phyloP scores from a whole-genome alignment of 441 rosid genomes.

The Erodium moschatum region DNA sequence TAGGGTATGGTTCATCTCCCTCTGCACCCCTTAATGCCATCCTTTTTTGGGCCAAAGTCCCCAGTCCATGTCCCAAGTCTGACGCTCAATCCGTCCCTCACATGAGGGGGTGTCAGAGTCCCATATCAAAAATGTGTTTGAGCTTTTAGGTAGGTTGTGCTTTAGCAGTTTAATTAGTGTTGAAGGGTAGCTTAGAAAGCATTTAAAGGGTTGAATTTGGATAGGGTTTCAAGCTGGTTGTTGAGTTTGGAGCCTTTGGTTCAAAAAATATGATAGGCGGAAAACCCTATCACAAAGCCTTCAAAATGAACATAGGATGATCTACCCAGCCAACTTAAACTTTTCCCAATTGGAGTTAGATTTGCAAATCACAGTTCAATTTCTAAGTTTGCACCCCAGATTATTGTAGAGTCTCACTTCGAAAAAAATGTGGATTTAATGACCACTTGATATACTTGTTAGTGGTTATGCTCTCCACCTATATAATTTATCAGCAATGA shows the following conservation, averaged over 20 bases:
- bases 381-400: background rate
- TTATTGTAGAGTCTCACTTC: background rate
- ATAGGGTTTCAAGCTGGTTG: conserved; percentile 1
- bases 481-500: too few species aligned
- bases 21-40: too few species aligned
- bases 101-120: too few species aligned
- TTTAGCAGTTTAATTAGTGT: conserved; percentile 1
- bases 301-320: background rate
- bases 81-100: too few species aligned
- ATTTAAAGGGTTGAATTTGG: background rate
- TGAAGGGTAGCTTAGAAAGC: conserved; percentile 3
- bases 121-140: background rate
- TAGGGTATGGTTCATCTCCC: too few species aligned
- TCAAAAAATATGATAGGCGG: background rate
- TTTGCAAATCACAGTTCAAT: background rate
- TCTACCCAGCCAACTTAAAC: background rate
- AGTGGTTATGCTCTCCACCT: too few species aligned
- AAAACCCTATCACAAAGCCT: background rate
- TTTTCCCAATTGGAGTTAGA: background rate
- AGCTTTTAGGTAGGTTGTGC: too few species aligned
- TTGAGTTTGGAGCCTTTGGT: background rate
- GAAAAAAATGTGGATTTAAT: too few species aligned
- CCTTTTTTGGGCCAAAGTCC: too few species aligned
- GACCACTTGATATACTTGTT: too few species aligned
- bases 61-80: too few species aligned